Conservation (phyloP, 768 basidiomycete genomes). For the Boletus rex-veris region DNA sequence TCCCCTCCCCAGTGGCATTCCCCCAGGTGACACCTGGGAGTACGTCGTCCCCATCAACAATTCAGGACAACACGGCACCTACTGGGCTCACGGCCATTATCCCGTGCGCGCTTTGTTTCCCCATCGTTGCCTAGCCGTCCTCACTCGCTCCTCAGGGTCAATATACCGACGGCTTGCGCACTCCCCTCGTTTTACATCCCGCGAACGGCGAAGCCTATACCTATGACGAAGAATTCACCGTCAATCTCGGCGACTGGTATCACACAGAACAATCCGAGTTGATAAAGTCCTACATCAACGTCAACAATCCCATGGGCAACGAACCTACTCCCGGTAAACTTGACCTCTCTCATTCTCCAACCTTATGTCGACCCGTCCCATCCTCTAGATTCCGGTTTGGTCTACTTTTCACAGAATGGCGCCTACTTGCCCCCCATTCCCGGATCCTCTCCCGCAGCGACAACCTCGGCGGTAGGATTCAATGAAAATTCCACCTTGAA, state of each 20-base stretch:
- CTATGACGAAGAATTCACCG: conserved; percentile 90
- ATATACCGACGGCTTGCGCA: conserved; percentile 91
- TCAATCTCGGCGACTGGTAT: conserved; percentile 91
- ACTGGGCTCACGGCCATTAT: conserved; percentile 76
- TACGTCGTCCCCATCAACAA: conserved; percentile 71
- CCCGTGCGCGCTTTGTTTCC: conserved; percentile 24
- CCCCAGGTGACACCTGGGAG: conserved; percentile 63
- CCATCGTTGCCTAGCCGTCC: not conserved
- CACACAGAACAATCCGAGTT: conserved; percentile 69
- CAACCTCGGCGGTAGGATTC: conserved; percentile 66
- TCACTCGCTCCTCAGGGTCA: conserved; percentile 52
- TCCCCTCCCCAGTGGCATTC: conserved; percentile 58
- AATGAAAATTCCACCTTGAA: conserved; percentile 83
- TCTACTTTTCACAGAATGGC: conserved; percentile 79
- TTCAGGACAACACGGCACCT: conserved; percentile 74
- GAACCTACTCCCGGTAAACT: conserved; percentile 82
- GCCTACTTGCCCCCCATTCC: conserved; percentile 62
- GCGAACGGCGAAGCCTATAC: conserved; percentile 51
- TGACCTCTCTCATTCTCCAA: not conserved
- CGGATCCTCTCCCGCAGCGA: conserved; percentile 41
- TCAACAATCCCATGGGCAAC: conserved; percentile 75
- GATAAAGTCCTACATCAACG: conserved; percentile 61
- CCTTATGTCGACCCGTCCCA: not conserved
- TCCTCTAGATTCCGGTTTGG: conserved; percentile 63
- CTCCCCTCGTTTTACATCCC: conserved; percentile 78